Base-by-base conservation (phyloP, 1,284 basidiomycete species). In the Coriolopsis trogii region DNA sequence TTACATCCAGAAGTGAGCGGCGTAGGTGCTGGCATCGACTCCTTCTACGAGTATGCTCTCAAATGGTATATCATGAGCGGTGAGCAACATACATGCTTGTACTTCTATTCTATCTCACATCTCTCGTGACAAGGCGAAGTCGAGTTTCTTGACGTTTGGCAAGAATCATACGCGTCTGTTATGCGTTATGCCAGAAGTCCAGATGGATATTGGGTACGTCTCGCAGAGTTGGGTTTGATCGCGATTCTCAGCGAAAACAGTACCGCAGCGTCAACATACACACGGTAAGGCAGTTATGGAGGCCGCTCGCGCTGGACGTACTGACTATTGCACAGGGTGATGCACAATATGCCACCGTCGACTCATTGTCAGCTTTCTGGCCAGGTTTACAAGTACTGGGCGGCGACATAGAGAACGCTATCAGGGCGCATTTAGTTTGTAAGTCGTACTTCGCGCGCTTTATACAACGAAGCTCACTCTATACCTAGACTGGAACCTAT, bases 11-110 rank as follows among this genome's bases (percentile, higher is more conserved):
- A 91, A 58, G 69, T 89, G 5, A 87, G 85, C 28, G 83, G 89
- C 4, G 89, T 95, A 29, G 94, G 95, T 24, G 95, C 95, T 12
- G 95, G 95, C 1, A 87, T 95, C 44, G 94, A 97, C 68, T 94
- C 91, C 8, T 96, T 95, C 68, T 95, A 89, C 66, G 95, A 98
- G 70, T 96, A 95, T 67, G 92, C 90, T 15, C 67, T 92, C 40
- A 92, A 91, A 66, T 91, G 88, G 86, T 95, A 94, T 62, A 87
- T 97, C 39, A 68, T 96, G 66, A 91, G 91, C 57, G 91, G 92
- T 92, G 61, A 39, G 81, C 43, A n/a, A 16, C 16, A 29, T 20
- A 21, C 1, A 24, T 15, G 42, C 12, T 24, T 26, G 23, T 4
- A 10, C 15, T 36, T n/a, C 46, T 6, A 47, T 3, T 18, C 21